Evolutionary conservation across 2,329 filamentous ascomycete species (phyloP), one percentile per base, ranked within the genome.

Genomic region (Aureobasidium sp.): DNA sequence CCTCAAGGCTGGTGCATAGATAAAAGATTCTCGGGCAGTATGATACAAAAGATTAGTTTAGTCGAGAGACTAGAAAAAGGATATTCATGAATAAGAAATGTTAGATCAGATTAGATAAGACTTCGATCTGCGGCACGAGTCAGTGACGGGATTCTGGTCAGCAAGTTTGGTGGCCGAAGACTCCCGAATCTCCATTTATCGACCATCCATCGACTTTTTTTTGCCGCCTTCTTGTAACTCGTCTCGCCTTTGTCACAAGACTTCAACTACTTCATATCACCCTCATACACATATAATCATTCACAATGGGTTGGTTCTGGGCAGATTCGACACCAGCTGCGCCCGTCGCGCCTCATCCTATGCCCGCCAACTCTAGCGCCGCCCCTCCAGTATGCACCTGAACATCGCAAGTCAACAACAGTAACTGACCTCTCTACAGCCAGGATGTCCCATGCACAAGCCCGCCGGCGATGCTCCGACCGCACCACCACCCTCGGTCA

Each of bases 291-390:
- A 27, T 9, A 37, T 37, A 36, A 54, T 34, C 36, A 32, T 13
- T 64, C 66, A 74, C 25, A 48, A 88, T 88, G 86, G 86, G 86
- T 69, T 88, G 85, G 85, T 88, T 88, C 69, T 88, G 86, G 86
- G 83, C 85, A 75, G 84, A 87, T 64, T 69, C 76, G 25, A 72
- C 74, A 59, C 67, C 77, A 59, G 71, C 72, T 61, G 65, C 66
- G 68, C 67, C 70, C 21, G 65, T 72, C 64, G 76, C 78, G 65
- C 79, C 80, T 64, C 81, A 79, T 69, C 77, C 76, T 63, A 73
- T 78, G 64, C 76, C 79, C 36, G 71, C 71, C 16, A 62, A 63
- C 64, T 72, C 78, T 53, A 74, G 75, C 67, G 78, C 77, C 61
- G 73, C 80, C 67, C 82, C 83, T 75, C 83, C 83, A 52, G 83